phyloP scores from a whole-genome alignment of 78 protist species.

The Guillardia theta region DNA sequence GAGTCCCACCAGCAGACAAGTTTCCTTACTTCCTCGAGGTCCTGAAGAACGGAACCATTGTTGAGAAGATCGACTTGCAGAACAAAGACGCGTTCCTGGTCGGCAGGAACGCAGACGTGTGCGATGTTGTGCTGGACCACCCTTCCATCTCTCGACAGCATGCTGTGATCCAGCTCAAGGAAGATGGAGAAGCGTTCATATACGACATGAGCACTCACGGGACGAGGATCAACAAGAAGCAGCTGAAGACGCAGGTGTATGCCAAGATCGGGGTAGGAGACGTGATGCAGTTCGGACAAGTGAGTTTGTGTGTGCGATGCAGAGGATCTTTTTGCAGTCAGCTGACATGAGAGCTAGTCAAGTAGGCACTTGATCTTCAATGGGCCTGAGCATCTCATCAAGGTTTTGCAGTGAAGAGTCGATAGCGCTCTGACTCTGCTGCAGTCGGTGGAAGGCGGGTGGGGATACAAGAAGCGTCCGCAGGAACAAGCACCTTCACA shows the following conservation, averaged over 20 bases:
- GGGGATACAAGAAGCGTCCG: neutral
- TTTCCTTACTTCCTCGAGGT: neutral
- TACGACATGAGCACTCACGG: slow-evolving; percentile 58
- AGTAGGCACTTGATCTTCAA: neutral
- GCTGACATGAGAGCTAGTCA: no score
- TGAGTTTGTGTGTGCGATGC: no score
- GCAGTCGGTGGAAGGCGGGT: neutral
- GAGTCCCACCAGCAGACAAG: neutral
- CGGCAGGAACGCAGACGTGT: slow-evolving; percentile 33
- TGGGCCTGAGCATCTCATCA: neutral
- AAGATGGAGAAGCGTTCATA: slow-evolving; percentile 6
- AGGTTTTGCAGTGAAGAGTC: no score
- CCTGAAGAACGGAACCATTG: slow-evolving; percentile 42
- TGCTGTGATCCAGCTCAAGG: slow-evolving; percentile 23
- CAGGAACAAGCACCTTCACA: no score
- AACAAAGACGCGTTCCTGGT: neutral
- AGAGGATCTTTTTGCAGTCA: no score
- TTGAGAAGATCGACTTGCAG: neutral
- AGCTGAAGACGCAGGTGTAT: neutral
- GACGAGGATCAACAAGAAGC: neutral
- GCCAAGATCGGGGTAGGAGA: neutral
- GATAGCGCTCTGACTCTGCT: no score
- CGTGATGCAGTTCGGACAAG: slow-evolving; percentile 5
- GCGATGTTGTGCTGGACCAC: slow-evolving; percentile 41
- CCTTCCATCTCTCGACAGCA: slow-evolving; percentile 55